phyloP scores from a whole-genome alignment of 2,329 filamentous ascomycete genomes.

The Alternaria incomplexa region DNA sequence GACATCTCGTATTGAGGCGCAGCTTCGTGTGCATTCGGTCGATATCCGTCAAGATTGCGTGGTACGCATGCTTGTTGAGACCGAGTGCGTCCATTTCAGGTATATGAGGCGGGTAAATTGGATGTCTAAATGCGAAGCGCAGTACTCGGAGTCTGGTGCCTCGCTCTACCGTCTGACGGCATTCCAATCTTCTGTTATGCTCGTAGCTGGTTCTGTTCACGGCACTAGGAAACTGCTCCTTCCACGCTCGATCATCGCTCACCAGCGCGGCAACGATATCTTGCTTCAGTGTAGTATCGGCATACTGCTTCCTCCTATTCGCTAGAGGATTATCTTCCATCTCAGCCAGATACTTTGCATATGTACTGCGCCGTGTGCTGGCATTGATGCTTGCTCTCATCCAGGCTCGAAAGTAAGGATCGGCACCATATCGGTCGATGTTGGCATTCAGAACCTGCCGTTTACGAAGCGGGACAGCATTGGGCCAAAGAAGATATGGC shows the following conservation, averaged over 20 bases:
- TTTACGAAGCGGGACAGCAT: conserved; percentile 31
- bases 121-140: conserved; percentile 28
- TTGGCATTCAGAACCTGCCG: conserved; percentile 21
- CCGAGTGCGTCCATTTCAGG: conserved; percentile 33
- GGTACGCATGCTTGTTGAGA: conserved; percentile 20
- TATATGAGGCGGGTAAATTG: conserved; percentile 31
- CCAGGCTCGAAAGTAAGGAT: conserved; percentile 34
- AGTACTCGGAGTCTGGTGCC: conserved; percentile 28
- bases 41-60: conserved; percentile 21
- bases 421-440: conserved; percentile 29
- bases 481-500: conserved; percentile 32
- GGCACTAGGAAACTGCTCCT: conserved; percentile 13
- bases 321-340: conserved; percentile 29
- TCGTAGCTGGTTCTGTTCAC: conserved; percentile 30
- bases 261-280: conserved; percentile 9
- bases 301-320: conserved; percentile 29
- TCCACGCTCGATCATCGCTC: conserved; percentile 10
- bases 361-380: conserved; percentile 25
- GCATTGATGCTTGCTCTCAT: conserved; percentile 33
- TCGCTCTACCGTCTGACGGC: conserved; percentile 28
- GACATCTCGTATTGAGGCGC: not conserved
- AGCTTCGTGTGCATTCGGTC: conserved; percentile 18
- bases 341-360: conserved; percentile 35
- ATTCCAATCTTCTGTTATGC: conserved; percentile 33
- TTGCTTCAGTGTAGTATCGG: conserved; percentile 6